Evolutionary conservation across 345 rosid species (phyloP).

Genomic region (Ceriops zippeliana): DNA sequence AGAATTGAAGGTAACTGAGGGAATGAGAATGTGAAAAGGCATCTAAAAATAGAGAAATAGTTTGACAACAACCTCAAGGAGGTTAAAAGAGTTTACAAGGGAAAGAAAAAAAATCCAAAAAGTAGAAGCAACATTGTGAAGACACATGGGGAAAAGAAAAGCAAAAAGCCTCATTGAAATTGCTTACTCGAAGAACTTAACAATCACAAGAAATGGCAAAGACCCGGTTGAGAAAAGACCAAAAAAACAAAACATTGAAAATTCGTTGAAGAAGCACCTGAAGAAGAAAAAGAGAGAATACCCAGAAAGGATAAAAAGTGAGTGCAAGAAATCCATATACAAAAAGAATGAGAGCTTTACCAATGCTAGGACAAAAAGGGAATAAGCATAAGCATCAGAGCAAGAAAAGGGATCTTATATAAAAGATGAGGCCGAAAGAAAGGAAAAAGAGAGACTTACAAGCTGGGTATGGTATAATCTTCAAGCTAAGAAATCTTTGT

Average conservation of each 20-base stretch:
- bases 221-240: constrained; percentile 24
- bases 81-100: too few relatives aligned
- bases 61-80: neutral
- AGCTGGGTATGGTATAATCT: constrained; percentile 51
- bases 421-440: neutral
- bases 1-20: too few relatives aligned
- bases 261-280: constrained; percentile 4
- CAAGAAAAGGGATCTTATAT: constrained; percentile 4
- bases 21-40: too few relatives aligned
- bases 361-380: constrained; percentile 10
- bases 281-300: constrained; percentile 6
- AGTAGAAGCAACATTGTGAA: neutral
- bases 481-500: constrained; percentile 41
- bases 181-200: neutral
- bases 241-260: constrained; percentile 3
- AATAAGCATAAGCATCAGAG: neutral
- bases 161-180: constrained; percentile 13
- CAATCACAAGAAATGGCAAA: constrained; percentile 17
- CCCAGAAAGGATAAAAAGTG: constrained; percentile 19
- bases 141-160: neutral
- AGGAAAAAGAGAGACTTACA: constrained; percentile 50
- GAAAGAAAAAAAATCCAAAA: neutral
- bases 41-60: neutral
- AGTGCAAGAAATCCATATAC: constrained; percentile 18
- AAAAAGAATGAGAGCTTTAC: constrained; percentile 28